phyloP scores from a whole-genome alignment of 495 filamentous ascomycete genomes.

The Aspergillus homomorphus region DNA sequence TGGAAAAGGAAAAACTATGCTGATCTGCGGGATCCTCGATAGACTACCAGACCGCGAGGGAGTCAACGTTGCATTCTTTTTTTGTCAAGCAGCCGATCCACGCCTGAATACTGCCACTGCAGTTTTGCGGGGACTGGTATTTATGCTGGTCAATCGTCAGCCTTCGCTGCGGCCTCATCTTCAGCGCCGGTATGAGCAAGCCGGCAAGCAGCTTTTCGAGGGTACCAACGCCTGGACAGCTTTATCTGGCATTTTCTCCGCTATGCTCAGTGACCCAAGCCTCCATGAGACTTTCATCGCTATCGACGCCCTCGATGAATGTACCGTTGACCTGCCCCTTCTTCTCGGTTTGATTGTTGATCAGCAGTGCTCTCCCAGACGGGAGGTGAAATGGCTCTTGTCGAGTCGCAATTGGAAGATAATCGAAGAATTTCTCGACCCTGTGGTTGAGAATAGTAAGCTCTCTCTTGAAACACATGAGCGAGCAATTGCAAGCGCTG shows the following conservation, averaged over 20 bases:
- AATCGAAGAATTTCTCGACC: too few species aligned
- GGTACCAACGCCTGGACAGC: constrained; percentile 27
- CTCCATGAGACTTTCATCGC: constrained; percentile 30
- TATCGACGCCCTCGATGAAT: constrained; percentile 48
- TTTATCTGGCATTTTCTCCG: constrained; percentile 24
- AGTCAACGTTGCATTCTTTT: constrained; percentile 46
- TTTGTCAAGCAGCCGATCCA: constrained; percentile 39
- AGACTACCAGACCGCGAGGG: too few species aligned
- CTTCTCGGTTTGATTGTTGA: constrained; percentile 30
- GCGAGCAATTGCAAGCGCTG: constrained; percentile 9
- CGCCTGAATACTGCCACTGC: constrained; percentile 36
- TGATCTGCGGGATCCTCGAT: constrained; percentile 38
- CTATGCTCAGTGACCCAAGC: constrained; percentile 28
- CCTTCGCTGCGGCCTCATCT: constrained; percentile 30
- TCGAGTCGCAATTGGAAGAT: constrained; percentile 26
- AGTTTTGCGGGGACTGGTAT: constrained; percentile 40
- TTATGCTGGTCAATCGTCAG: constrained; percentile 30
- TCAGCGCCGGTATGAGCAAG: constrained; percentile 22
- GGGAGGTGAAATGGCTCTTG: constrained; percentile 30
- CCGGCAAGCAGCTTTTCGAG: constrained; percentile 26
- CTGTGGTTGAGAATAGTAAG: constrained; percentile 13
- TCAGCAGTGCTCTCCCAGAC: constrained; percentile 1
- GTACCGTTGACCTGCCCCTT: constrained; percentile 21
- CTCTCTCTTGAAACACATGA: constrained; percentile 24
- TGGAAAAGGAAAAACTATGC: constrained; percentile 33